Evolutionary conservation across 768 basidiomycete species (phyloP).

Genomic region (Lactarius sanguifluus): DNA sequence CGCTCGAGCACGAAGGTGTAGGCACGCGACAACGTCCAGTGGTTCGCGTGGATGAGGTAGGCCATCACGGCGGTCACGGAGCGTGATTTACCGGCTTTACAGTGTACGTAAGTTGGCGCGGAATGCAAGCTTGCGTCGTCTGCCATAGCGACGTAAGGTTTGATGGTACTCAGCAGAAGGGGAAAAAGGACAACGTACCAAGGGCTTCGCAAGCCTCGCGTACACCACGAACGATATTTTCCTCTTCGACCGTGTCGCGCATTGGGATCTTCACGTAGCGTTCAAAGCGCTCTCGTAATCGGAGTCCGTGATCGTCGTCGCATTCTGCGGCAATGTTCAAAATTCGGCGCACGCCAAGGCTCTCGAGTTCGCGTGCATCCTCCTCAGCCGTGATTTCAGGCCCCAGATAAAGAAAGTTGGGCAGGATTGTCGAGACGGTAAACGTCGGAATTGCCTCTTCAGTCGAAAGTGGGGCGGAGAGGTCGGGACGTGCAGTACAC

Average conservation of each 20-base stretch:
- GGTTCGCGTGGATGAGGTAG: conserved; percentile 95
- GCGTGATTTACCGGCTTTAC: conserved; percentile 93
- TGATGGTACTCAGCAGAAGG: conserved; percentile 12
- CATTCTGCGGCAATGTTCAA: conserved; percentile 92
- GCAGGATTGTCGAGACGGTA: conserved; percentile 86
- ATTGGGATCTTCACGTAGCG: conserved; percentile 86
- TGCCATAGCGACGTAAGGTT: conserved; percentile 34
- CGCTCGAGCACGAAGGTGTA: conserved; percentile 91
- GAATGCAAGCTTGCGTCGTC: conserved; percentile 91
- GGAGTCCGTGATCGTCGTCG: conserved; percentile 76
- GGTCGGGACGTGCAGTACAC: conserved; percentile 61
- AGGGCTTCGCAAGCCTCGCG: conserved; percentile 83
- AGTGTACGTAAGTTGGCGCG: conserved; percentile 91
- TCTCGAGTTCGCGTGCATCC: conserved; percentile 72
- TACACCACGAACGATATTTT: conserved; percentile 77
- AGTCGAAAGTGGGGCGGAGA: conserved; percentile 57
- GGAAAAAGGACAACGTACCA: conserved; percentile 52
- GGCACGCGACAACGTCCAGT: conserved; percentile 91
- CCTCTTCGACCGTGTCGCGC: conserved; percentile 95
- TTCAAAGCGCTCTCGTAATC: conserved; percentile 69
- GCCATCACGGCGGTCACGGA: conserved; percentile 97
- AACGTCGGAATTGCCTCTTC: conserved; percentile 67
- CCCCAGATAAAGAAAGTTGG: conserved; percentile 87
- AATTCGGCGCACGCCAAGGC: conserved; percentile 80
- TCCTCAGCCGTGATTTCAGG: conserved; percentile 76